phyloP scores from a whole-genome alignment of 1,139 yeast genomes.

The Petasospora fabianii region DNA sequence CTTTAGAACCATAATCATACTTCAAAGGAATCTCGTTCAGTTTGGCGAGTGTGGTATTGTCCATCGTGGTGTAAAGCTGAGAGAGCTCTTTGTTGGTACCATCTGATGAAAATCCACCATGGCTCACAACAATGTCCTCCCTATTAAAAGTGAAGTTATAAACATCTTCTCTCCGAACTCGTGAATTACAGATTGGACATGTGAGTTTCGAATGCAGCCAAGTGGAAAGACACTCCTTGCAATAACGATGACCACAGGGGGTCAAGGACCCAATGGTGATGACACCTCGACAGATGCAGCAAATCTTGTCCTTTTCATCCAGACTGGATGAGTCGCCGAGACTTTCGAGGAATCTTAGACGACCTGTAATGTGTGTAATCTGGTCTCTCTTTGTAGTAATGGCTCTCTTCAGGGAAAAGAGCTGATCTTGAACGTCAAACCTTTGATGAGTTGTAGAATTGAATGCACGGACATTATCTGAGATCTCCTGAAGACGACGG shows the following conservation, averaged over 20 bases:
- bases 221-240: conserved; percentile 66
- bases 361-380: background rate
- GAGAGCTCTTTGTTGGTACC: conserved; percentile 30
- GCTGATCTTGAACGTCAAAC: background rate
- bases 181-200: conserved; percentile 79
- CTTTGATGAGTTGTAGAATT: conserved; percentile 20
- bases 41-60: conserved; percentile 37
- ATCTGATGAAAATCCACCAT: conserved; percentile 9
- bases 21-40: conserved; percentile 45
- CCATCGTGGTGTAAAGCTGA: conserved; percentile 48
- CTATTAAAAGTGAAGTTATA: conserved; percentile 44
- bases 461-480: conserved; percentile 48
- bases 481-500: conserved; percentile 77
- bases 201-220: conserved; percentile 58
- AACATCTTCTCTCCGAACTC: conserved; percentile 42
- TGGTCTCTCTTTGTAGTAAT: background rate
- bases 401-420: background rate
- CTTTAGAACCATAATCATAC: conserved; percentile 72
- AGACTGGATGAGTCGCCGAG: conserved; percentile 27
- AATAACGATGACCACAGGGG: conserved; percentile 87
- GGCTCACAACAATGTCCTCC: conserved; percentile 17
- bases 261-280: conserved; percentile 76
- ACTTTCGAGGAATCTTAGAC: conserved; percentile 49
- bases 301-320: conserved; percentile 35
- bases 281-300: conserved; percentile 72